Percentiles rank a stretch among this genome's conserved stretches.
phyloP scores from a whole-genome alignment of 148 eudicot species.

The Amaranthus hypochondriacus region DNA sequence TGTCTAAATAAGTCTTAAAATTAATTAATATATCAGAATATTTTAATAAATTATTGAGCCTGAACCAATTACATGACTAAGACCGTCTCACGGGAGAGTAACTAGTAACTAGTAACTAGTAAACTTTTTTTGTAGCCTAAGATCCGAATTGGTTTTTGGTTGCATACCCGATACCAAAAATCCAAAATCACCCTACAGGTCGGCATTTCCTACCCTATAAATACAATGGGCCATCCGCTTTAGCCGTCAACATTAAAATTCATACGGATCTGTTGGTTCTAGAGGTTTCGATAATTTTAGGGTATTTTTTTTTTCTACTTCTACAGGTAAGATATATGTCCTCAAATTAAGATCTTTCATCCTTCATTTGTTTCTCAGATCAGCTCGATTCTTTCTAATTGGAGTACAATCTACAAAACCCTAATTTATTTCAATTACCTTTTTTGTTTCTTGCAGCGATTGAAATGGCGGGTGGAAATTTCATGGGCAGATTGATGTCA shows the following conservation, averaged over 20 bases:
- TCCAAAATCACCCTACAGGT: too few relatives aligned
- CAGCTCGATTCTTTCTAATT: not conserved
- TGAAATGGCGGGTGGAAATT: conserved; percentile 68
- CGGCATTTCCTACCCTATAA: too few relatives aligned
- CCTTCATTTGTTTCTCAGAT: not conserved
- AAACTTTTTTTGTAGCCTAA: too few relatives aligned
- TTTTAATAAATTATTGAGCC: too few relatives aligned
- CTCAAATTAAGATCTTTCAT: not conserved
- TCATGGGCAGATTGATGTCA: conserved; percentile 55
- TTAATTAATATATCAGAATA: too few relatives aligned
- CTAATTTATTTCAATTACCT: not conserved
- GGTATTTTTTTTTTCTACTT: conserved; percentile 10
- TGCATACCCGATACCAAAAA: too few relatives aligned
- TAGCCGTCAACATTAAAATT: not conserved
- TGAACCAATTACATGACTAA: too few relatives aligned
- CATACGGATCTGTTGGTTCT: not conserved
- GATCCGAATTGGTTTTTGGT: too few relatives aligned
- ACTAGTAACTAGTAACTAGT: too few relatives aligned
- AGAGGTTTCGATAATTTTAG: conserved; percentile 5
- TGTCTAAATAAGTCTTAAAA: too few relatives aligned
- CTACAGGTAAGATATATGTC: conserved; percentile 8
- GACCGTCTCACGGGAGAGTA: too few relatives aligned
- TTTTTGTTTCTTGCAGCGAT: not conserved
- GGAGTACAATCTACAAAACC: not conserved
- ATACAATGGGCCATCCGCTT: not conserved